Percentiles rank a stretch among this genome's conserved stretches.
These are phyloP conservation scores for Nannochloropsis granulata DNA, from an alignment of 108 stramenopile genomes.

Conservation along the genomic window DNA sequence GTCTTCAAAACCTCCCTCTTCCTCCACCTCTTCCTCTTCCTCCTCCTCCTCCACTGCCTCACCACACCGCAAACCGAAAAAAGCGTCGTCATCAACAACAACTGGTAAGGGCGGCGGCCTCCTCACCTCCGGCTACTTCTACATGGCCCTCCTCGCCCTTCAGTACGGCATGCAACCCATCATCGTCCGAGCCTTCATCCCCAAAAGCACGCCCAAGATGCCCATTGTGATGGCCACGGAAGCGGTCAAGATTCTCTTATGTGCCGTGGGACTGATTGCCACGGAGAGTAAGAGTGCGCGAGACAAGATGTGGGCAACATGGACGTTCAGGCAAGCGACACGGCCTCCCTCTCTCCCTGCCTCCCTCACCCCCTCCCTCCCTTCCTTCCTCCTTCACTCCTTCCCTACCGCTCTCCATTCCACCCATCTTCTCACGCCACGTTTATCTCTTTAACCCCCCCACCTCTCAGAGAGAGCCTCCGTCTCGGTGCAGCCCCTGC, in stretches of 20 bases:
- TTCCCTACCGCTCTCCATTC: slow-evolving; percentile 42
- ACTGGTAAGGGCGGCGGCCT: neutral
- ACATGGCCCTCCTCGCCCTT: slow-evolving; percentile 29
- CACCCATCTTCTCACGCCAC: slow-evolving; percentile 7
- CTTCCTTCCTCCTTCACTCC: neutral
- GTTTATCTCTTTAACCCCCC: neutral
- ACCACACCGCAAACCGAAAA: neutral
- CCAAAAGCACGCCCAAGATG: slow-evolving; percentile 44
- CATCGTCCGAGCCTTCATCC: slow-evolving; percentile 50
- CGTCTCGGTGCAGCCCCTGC: slow-evolving; percentile 59
- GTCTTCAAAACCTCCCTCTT: neutral
- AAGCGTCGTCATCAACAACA: neutral
- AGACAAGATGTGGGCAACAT: neutral
- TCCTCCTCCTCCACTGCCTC: neutral
- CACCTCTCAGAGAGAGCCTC: slow-evolving; percentile 29
- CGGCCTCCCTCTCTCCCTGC: neutral
- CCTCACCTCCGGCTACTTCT: neutral
- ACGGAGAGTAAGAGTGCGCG: neutral
- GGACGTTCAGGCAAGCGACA: neutral
- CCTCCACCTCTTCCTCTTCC: neutral
- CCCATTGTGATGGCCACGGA: slow-evolving; percentile 44
- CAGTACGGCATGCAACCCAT: slow-evolving; percentile 83
- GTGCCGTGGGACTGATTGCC: neutral
- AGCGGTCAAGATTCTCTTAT: slow-evolving; percentile 52
- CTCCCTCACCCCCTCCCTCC: neutral